phyloP scores from a whole-genome alignment of 1,284 basidiomycete species.

The Stygiomarasmius scandens region DNA sequence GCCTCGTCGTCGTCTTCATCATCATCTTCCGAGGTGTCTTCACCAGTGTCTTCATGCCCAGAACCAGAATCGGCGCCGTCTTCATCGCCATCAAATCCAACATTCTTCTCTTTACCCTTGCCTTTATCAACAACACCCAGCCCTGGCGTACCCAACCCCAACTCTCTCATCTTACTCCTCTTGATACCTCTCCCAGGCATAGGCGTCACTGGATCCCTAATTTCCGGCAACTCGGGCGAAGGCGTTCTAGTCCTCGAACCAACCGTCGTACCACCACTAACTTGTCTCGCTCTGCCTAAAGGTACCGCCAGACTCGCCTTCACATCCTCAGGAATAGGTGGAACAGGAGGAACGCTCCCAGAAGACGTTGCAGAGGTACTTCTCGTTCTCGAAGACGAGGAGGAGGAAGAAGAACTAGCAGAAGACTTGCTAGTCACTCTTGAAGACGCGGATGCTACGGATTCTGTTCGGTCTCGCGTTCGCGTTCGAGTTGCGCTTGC shows the following conservation, averaged over 20 bases:
- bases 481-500: too few relatives aligned
- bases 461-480: background rate
- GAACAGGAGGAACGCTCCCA: constrained; percentile 5
- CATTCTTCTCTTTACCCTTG: constrained; percentile 34
- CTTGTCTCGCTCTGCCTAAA: background rate
- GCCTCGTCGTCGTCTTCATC: constrained; percentile 19
- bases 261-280: background rate
- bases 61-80: too few relatives aligned
- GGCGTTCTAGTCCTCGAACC: constrained; percentile 25
- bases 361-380: background rate
- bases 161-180: constrained; percentile 30
- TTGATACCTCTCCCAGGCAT: background rate
- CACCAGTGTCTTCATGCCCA: too few relatives aligned
- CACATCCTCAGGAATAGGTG: constrained; percentile 5
- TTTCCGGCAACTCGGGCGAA: constrained; percentile 55
- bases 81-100: constrained; percentile 36
- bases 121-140: constrained; percentile 36
- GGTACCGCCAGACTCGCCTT: background rate
- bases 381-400: constrained; percentile 2
- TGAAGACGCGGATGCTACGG: background rate
- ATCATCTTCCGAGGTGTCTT: constrained; percentile 13
- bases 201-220: constrained; percentile 15
- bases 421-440: background rate
- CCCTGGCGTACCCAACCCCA: constrained; percentile 49
- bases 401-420: background rate